Percentiles rank a stretch among this genome's conserved stretches.
Conservation (phyloP, 129 eudicot genomes). For the Daucus carota region DH1_v3.0 NC_030388.2:3041501-3042000, state of each 20-base stretch:
- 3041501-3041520: not conserved
- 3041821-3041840: not conserved
- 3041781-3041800: not conserved
- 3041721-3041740: not conserved
- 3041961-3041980: too few species aligned
- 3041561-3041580: slow-evolving; percentile 39
- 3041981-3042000: too few species aligned
- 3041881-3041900: not conserved
- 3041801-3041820: not conserved
- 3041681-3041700: slow-evolving; percentile 12
- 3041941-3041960: too few species aligned
- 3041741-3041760: not conserved
- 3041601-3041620: slow-evolving; percentile 54
- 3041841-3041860: not conserved
- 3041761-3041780: not conserved
- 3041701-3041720: not conserved
- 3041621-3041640: slow-evolving; percentile 74
- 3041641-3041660: slow-evolving; percentile 93
- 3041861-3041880: not conserved
- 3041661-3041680: slow-evolving; percentile 94
- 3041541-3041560: slow-evolving; percentile 80
- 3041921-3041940: slow-evolving; percentile 2
- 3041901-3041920: not conserved
- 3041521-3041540: slow-evolving; percentile 19
- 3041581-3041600: slow-evolving; percentile 53